Base-by-base conservation (phyloP, 1,284 basidiomycete species). In the Heterobasidion parviporum region DNA sequence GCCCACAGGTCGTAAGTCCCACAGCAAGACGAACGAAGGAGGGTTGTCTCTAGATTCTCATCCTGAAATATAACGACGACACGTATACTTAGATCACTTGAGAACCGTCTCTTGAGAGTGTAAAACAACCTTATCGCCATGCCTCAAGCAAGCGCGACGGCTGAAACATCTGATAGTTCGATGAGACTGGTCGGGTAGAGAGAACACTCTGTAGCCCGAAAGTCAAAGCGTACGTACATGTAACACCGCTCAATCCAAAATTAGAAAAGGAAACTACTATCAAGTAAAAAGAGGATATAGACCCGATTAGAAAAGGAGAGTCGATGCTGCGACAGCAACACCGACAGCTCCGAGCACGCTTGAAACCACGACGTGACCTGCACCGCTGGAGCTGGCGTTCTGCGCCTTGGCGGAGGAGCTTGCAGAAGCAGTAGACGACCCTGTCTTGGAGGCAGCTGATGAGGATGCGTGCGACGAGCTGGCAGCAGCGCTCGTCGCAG, bases 331-430 rank as follows among this genome's bases (percentile, higher is more conserved):
- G n/a, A n/a, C 38, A 41, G 63, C 64, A 52, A 63, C 57, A 46
- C 64, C 65, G 32, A 63, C 61, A 50, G 63, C 64, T 50, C 70
- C 62, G 36, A 66, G 59, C 56, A 65, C 56, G 26, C 57, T 58
- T 54, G 64, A 61, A 34, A 63, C 58, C 18, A 60, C 59, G 52
- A 68, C 52, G 32, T 60, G 60, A 18, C 59, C 54, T 20, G 65
- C 70, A 57, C 64, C 65, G 57, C 64, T 68, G 20, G 65, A 15
- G 18, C 18, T 48, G 6, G 66, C 26, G 7, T 59, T 44, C n/a
- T 59, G 48, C n/a, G 62, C 41, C 32, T 53, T 54, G 34, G 58
- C 15, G 34, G 65, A 38, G 16, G 63, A 51, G 0, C 61, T 55
- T 1, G 65, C 33, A 33, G 61, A 57, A 14, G 66, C 36, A 7